Conservation (phyloP, 2,329 filamentous ascomycete species). For the Pyrenophora graminea region DNA sequence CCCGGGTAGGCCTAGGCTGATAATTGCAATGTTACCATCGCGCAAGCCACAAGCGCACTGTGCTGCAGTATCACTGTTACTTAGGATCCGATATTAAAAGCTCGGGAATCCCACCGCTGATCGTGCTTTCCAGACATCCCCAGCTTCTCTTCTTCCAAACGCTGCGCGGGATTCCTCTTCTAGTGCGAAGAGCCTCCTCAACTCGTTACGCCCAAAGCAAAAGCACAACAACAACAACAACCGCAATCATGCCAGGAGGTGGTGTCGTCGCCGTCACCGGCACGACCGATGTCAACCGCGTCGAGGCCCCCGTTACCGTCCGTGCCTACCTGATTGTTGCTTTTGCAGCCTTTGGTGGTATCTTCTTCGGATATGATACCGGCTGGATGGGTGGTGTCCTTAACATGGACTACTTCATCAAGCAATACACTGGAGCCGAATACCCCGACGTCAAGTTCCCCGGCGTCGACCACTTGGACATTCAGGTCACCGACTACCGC, state of each 20-base stretch:
- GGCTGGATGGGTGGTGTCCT: slow-evolving; percentile 75
- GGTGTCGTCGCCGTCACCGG: slow-evolving; percentile 42
- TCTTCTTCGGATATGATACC: slow-evolving; percentile 78
- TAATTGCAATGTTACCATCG: slow-evolving; percentile 42
- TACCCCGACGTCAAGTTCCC: slow-evolving; percentile 48
- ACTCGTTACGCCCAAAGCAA: slow-evolving; percentile 11
- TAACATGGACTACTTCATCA: slow-evolving; percentile 49
- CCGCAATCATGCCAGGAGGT: slow-evolving; percentile 44
- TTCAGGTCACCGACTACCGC: slow-evolving; percentile 66
- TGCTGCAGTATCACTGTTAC: slow-evolving; percentile 39
- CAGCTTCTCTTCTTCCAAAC: slow-evolving; percentile 27
- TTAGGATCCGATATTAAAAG: slow-evolving; percentile 38
- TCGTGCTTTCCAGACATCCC: slow-evolving; percentile 27
- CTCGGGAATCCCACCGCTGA: slow-evolving; percentile 24
- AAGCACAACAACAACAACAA: slow-evolving; percentile 14
- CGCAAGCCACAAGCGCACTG: slow-evolving; percentile 35
- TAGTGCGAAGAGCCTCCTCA: slow-evolving; percentile 20
- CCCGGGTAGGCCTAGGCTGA: slow-evolving; percentile 32
- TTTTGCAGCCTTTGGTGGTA: slow-evolving; percentile 55
- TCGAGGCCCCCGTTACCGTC: slow-evolving; percentile 57
- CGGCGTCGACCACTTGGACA: slow-evolving; percentile 58
- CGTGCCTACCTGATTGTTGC: slow-evolving; percentile 54
- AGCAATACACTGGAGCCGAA: slow-evolving; percentile 40
- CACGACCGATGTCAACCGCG: slow-evolving; percentile 57
- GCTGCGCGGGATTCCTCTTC: slow-evolving; percentile 29